phyloP scores from a whole-genome alignment of 768 basidiomycete species.

The Leccinum uliginosum region DNA sequence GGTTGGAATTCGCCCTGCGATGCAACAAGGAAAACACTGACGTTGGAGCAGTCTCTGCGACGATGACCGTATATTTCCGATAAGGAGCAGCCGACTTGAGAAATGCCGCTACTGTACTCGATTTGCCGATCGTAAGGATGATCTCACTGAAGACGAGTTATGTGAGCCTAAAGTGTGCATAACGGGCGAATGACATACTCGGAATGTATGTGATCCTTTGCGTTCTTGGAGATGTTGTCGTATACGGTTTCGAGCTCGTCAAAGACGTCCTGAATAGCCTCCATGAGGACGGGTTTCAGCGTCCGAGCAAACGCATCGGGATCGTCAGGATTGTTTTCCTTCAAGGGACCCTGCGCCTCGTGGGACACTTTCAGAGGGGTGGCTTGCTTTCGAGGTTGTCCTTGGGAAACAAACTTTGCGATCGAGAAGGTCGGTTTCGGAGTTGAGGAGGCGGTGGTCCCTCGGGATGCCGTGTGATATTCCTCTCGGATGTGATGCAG shows the following conservation, averaged over 20 bases:
- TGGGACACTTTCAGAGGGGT: conserved; percentile 32
- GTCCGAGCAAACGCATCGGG: conserved; percentile 73
- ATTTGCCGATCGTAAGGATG: conserved; percentile 90
- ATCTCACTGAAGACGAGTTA: conserved; percentile 65
- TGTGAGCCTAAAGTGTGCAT: background rate
- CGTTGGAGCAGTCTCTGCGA: conserved; percentile 94
- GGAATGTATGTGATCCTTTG: conserved; percentile 96
- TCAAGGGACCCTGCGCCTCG: conserved; percentile 54
- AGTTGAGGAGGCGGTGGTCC: conserved; percentile 35
- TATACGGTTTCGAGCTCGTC: conserved; percentile 96
- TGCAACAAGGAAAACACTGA: conserved; percentile 36
- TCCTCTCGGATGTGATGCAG: conserved; percentile 95
- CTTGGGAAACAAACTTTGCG: conserved; percentile 77
- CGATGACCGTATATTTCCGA: conserved; percentile 92
- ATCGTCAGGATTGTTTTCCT: conserved; percentile 70
- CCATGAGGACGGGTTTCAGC: conserved; percentile 91
- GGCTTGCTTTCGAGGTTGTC: conserved; percentile 57
- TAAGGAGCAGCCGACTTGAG: conserved; percentile 86
- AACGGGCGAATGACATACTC: conserved; percentile 56
- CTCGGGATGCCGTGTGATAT: conserved; percentile 73
- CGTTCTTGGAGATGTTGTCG: conserved; percentile 90
- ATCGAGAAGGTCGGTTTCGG: conserved; percentile 58
- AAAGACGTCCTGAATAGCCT: conserved; percentile 93
- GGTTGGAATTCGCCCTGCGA: conserved; percentile 4
- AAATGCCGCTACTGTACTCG: conserved; percentile 90